Evolutionary conservation across 2,329 filamentous ascomycete species (phyloP), one percentile per base, ranked within the genome.

Genomic region (Diaporthe amygdali): DNA sequence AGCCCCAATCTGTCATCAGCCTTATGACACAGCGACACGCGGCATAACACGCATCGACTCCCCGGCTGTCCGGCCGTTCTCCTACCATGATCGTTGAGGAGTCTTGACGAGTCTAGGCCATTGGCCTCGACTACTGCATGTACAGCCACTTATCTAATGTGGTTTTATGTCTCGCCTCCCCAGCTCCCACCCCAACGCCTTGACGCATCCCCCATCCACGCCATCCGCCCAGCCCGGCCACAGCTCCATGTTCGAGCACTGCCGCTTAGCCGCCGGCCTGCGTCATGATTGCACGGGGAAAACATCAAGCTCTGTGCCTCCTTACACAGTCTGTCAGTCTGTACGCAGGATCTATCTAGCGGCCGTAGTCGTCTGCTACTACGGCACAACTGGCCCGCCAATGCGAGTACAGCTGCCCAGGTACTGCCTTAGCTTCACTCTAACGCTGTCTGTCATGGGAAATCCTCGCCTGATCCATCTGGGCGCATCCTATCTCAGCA

Each of bases 281-380:
- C 66, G 66, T 68, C 66, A 68, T 68, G 30, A 51, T 68, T 68
- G 54, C 66, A 49, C 49, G 14, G 37, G 34, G 2, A n/a, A 34
- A 8, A n/a, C 9, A 15, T 41, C 52, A 51, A 32, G 20, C 46
- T n/a, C 66, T 27, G 32, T 52, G 34, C 47, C 22, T 66, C 39
- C 17, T 47, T 47, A 22, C 41, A 63, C 59, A 47, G 56, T n/a
- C n/a, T n/a, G n/a, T n/a, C n/a, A n/a, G n/a, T n/a, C n/a, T n/a
- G n/a, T n/a, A n/a, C n/a, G n/a, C n/a, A n/a, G n/a, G n/a, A n/a
- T n/a, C n/a, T 47, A 46, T 9, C 56, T 22, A 22, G 37, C 37
- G 15, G n/a, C n/a, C n/a, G 37, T 39, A 39, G 37, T 12, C 37
- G n/a, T 39, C 37, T 39, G 37, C 5, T 39, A 14, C 10, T 39